Evolutionary conservation across 805 yeast genomes (phyloP).

Genomic region (Metschnikowia amazonensis): DNA sequence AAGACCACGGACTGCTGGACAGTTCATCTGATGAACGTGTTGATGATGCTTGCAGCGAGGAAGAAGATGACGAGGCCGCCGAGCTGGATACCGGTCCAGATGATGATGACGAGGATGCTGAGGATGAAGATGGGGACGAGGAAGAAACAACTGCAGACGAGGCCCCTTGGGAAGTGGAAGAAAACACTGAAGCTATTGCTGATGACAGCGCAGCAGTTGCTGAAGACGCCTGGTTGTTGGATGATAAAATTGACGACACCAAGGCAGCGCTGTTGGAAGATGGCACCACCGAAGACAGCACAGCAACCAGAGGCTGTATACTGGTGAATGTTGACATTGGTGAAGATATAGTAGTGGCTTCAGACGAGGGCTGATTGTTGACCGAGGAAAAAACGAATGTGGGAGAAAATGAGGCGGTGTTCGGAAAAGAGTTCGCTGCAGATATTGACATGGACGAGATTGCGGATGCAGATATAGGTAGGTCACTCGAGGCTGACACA

Average conservation of each 20-base stretch:
- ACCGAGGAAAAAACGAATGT: not conserved
- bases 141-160: not conserved
- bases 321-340: not conserved
- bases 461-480: not conserved
- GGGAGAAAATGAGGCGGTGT: not conserved
- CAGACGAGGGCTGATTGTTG: not conserved
- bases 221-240: not conserved
- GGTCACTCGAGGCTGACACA: not conserved
- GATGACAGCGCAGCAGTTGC: not conserved
- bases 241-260: not conserved
- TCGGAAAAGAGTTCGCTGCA: not conserved
- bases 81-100: conserved; percentile 13
- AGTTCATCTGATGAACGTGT: conserved; percentile 21
- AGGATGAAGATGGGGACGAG: not conserved
- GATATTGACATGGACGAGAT: conserved; percentile 1
- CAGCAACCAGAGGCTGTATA: not conserved
- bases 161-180: not conserved
- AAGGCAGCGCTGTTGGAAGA: too few species aligned
- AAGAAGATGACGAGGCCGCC: conserved; percentile 9
- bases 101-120: conserved; percentile 9
- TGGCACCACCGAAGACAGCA: not conserved
- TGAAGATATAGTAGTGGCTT: not conserved
- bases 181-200: not conserved
- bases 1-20: conserved; percentile 17
- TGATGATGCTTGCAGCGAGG: conserved; percentile 20